A percentile compares a stretch with the other conserved stretches of the same genome.
phyloP scores from a whole-genome alignment of 345 rosid species.

The Citrus sp. region DNA sequence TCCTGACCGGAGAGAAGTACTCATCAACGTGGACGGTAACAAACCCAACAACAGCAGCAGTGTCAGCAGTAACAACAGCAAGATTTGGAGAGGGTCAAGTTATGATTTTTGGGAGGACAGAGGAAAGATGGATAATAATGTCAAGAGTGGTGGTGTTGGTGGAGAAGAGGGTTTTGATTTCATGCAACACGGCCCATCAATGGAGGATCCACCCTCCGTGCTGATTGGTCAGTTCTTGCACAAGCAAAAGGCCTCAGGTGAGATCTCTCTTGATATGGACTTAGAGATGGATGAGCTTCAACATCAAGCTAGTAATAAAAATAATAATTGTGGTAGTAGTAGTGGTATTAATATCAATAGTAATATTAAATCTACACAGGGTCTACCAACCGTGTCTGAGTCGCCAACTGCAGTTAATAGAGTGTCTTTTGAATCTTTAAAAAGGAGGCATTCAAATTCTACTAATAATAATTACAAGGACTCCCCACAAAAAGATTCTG shows the following conservation, averaged over 20 bases:
- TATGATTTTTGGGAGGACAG: constrained; percentile 43
- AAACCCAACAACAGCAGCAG: constrained; percentile 3
- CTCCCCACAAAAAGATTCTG: constrained; percentile 23
- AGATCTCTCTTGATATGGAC: constrained; percentile 71
- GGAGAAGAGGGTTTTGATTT: constrained; percentile 33
- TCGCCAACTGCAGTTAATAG: constrained; percentile 23
- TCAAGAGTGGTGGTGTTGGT: constrained; percentile 15
- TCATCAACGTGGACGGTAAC: constrained; percentile 35
- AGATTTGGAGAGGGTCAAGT: constrained; percentile 64
- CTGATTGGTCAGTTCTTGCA: constrained; percentile 68
- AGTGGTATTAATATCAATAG: neutral
- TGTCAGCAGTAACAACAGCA: constrained; percentile 18
- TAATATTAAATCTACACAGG: neutral
- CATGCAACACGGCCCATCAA: constrained; percentile 14
- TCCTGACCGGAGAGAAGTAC: constrained; percentile 31
- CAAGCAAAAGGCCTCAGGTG: constrained; percentile 69
- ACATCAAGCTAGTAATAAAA: constrained; percentile 3
- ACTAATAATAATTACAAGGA: constrained; percentile 18
- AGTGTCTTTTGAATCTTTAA: constrained; percentile 31
- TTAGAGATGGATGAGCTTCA: constrained; percentile 68
- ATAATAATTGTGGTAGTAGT: neutral
- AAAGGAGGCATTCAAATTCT: constrained; percentile 7
- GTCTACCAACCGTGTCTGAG: constrained; percentile 36
- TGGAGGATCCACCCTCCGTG: constrained; percentile 68
- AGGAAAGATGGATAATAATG: constrained; percentile 7